These are phyloP conservation scores for Plasmopara muralis DNA, from an alignment of 352 stramenopile species.

Conservation along the genomic window DNA sequence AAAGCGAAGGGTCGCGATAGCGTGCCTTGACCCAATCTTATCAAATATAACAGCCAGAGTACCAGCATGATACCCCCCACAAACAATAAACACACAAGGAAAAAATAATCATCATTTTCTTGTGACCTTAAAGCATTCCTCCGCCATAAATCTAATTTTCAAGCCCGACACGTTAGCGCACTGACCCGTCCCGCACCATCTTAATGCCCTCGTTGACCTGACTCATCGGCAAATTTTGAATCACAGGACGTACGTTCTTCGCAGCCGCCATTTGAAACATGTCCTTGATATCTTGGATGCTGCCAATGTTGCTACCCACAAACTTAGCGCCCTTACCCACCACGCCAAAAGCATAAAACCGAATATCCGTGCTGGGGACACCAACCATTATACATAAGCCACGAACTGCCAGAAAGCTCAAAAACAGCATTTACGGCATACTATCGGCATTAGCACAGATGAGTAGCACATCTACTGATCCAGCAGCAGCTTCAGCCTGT, in stretches of 20 bases:
- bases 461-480: conserved; percentile 61
- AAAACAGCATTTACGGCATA: conserved; percentile 43
- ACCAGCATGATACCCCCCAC: no score
- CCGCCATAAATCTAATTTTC: conserved; percentile 19
- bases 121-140: no score
- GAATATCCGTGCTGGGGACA: conserved; percentile 51
- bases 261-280: conserved; percentile 76
- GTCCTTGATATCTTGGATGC: conserved; percentile 60
- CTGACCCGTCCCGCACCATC: conserved; percentile 36
- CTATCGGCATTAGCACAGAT: conserved; percentile 60
- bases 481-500: conserved; percentile 13
- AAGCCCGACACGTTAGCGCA: conserved; percentile 49
- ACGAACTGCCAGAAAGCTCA: conserved; percentile 43
- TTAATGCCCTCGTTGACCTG: conserved; percentile 37
- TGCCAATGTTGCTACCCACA: conserved; percentile 44
- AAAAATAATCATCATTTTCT: no score
- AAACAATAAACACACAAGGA: no score
- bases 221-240: conserved; percentile 44
- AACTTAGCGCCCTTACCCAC: conserved; percentile 36
- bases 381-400: conserved; percentile 69
- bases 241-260: conserved; percentile 54
- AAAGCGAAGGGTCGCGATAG: no score
- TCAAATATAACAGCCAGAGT: no score
- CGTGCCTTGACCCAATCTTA: no score
- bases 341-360: conserved; percentile 43